A percentile compares a stretch with the other conserved stretches of the same genome.
Conservation (phyloP, 2,329 filamentous ascomycete genomes). For the Ascochyta rabiei region DNA sequence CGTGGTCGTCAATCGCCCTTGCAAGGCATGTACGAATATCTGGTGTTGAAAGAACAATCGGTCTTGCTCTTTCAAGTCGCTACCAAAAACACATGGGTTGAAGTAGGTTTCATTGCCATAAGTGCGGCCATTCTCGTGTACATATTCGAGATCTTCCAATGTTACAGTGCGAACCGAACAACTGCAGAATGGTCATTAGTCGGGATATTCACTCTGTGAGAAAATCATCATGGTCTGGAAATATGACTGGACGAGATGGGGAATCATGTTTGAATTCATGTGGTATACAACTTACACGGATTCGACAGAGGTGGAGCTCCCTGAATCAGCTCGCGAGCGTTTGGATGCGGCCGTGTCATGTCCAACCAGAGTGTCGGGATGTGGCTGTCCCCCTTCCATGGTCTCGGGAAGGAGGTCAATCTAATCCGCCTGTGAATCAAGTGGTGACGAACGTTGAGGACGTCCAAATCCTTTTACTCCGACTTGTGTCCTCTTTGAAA, state of each 20-base stretch:
- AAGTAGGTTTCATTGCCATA: conserved; percentile 68
- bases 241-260: too few species aligned
- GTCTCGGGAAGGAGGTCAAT: conserved; percentile 37
- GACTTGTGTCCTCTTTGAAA: background rate
- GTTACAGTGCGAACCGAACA: conserved; percentile 47
- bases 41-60: conserved; percentile 67
- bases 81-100: conserved; percentile 61
- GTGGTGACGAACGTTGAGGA: conserved; percentile 24
- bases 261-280: background rate
- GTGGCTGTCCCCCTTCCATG: conserved; percentile 48
- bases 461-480: background rate
- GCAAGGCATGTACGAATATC: conserved; percentile 58
- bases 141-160: conserved; percentile 60
- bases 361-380: conserved; percentile 43
- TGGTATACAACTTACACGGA: conserved; percentile 39
- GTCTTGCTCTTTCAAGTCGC: conserved; percentile 67
- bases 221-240: background rate
- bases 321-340: conserved; percentile 41
- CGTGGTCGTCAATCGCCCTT: conserved; percentile 47
- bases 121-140: conserved; percentile 65
- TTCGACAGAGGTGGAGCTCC: conserved; percentile 39
- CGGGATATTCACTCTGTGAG: background rate
- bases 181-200: conserved; percentile 22
- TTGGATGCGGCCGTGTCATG: conserved; percentile 44
- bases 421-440: conserved; percentile 19